Conservation (phyloP, 768 basidiomycete genomes). For the Tylopilus felleus region DNA sequence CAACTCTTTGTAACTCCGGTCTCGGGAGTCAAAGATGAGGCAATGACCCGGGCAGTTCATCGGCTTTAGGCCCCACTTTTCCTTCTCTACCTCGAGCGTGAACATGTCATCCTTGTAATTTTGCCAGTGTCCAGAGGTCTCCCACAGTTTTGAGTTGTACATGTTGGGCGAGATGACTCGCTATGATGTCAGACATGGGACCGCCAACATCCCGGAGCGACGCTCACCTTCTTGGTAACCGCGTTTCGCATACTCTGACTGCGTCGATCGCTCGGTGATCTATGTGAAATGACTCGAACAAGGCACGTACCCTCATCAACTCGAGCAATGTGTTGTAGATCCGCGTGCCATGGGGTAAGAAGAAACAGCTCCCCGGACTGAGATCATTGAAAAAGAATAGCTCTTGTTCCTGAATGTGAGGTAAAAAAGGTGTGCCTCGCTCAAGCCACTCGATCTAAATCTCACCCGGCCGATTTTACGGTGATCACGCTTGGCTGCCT, state of each 20-base stretch:
- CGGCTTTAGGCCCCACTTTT: conserved; percentile 93
- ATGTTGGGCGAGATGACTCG: conserved; percentile 97
- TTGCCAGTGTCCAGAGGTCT: conserved; percentile 97
- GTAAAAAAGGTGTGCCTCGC: background rate
- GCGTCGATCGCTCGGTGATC: conserved; percentile 4
- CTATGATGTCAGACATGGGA: conserved; percentile 9
- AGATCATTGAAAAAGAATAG: conserved; percentile 98
- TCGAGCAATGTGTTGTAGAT: conserved; percentile 94
- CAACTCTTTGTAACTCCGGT: conserved; percentile 91
- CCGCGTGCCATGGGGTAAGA: conserved; percentile 93
- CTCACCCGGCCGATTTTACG: conserved; percentile 86
- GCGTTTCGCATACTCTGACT: conserved; percentile 93
- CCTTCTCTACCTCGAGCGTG: conserved; percentile 89
- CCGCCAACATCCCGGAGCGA: background rate
- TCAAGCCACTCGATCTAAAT: background rate
- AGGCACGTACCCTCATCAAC: conserved; percentile 72
- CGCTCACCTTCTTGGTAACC: conserved; percentile 85
- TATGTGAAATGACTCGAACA: conserved; percentile 1
- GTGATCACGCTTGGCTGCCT: conserved; percentile 98
- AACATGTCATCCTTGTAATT: conserved; percentile 99
- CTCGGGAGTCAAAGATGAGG: conserved; percentile 90
- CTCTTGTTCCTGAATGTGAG: conserved; percentile 73
- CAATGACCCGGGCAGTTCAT: conserved; percentile 99
- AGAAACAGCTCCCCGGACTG: conserved; percentile 94
- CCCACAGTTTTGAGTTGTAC: conserved; percentile 95